A percentile compares a stretch with the other conserved stretches of the same genome.
phyloP scores from a whole-genome alignment of 2,329 filamentous ascomycete genomes.

The Aspergillus hiratsukae region DNA sequence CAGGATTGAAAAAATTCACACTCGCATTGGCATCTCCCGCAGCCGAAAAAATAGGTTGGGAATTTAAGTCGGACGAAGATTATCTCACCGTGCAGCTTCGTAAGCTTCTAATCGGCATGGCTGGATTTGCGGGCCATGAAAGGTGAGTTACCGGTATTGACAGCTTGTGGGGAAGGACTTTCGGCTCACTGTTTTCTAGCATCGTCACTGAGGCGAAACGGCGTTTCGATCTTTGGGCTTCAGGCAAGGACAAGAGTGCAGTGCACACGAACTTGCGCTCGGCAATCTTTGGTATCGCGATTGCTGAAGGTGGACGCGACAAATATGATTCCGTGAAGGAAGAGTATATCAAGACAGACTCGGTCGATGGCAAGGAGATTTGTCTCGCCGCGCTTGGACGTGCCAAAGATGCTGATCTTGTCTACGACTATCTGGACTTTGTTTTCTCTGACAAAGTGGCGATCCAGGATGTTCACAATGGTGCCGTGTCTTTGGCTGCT shows the following conservation, averaged over 20 bases:
- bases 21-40: conserved; percentile 71
- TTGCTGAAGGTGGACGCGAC: conserved; percentile 66
- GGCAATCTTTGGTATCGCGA: conserved; percentile 73
- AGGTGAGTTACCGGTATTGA: conserved; percentile 47
- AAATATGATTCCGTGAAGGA: conserved; percentile 74
- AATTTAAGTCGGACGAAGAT: conserved; percentile 71
- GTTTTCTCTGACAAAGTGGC: conserved; percentile 80
- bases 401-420: conserved; percentile 64
- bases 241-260: conserved; percentile 59
- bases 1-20: conserved; percentile 72
- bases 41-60: conserved; percentile 78
- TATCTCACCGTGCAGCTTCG: conserved; percentile 79
- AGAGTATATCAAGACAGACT: conserved; percentile 76
- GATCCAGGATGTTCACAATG: conserved; percentile 80
- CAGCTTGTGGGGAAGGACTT: not conserved
- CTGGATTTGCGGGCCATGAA: conserved; percentile 71
- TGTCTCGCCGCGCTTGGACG: conserved; percentile 71
- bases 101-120: conserved; percentile 71
- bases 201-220: conserved; percentile 68
- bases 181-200: conserved; percentile 34
- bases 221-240: conserved; percentile 75
- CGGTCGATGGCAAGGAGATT: conserved; percentile 88
- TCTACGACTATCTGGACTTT: conserved; percentile 65
- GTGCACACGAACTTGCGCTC: conserved; percentile 78
- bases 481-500: conserved; percentile 65